Conservation (phyloP, 2,329 filamentous ascomycete genomes). For the Colletotrichum sojae region DNA sequence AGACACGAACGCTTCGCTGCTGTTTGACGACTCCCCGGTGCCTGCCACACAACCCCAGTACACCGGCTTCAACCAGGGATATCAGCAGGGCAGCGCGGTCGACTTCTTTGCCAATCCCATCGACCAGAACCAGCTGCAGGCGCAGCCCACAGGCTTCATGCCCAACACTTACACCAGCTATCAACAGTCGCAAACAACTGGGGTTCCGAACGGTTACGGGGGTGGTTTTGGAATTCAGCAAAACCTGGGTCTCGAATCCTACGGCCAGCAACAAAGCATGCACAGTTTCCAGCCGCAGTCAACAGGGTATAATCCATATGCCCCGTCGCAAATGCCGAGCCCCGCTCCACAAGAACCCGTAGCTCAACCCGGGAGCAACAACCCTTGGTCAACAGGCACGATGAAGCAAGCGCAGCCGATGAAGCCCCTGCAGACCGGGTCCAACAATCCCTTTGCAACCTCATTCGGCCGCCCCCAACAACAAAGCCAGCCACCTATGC, state of each 20-base stretch:
- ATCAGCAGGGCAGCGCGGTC: conserved; percentile 95
- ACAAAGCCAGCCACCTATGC: conserved; percentile 70
- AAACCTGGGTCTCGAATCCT: conserved; percentile 79
- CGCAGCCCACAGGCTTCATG: conserved; percentile 84
- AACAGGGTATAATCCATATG: conserved; percentile 69
- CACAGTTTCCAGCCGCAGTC: conserved; percentile 65
- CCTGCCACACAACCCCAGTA: conserved; percentile 74
- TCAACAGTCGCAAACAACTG: conserved; percentile 59
- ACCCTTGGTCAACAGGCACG: conserved; percentile 85
- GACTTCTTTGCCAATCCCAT: conserved; percentile 98
- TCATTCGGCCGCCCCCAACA: conserved; percentile 75
- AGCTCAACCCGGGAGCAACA: conserved; percentile 87
- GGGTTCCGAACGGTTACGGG: conserved; percentile 73
- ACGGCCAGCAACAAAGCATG: conserved; percentile 66
- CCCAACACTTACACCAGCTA: conserved; percentile 69
- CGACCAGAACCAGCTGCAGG: conserved; percentile 80
- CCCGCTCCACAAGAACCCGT: conserved; percentile 69
- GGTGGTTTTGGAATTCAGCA: conserved; percentile 76
- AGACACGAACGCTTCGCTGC: conserved; percentile 83
- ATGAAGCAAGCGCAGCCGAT: conserved; percentile 72
- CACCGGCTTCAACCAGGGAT: conserved; percentile 96
- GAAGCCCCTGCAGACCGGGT: conserved; percentile 89
- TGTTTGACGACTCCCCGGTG: conserved; percentile 87
- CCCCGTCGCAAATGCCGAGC: conserved; percentile 57
- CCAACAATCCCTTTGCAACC: conserved; percentile 95